phyloP scores from a whole-genome alignment of 257 asterid species.

The Rubia yunnanensis region DNA sequence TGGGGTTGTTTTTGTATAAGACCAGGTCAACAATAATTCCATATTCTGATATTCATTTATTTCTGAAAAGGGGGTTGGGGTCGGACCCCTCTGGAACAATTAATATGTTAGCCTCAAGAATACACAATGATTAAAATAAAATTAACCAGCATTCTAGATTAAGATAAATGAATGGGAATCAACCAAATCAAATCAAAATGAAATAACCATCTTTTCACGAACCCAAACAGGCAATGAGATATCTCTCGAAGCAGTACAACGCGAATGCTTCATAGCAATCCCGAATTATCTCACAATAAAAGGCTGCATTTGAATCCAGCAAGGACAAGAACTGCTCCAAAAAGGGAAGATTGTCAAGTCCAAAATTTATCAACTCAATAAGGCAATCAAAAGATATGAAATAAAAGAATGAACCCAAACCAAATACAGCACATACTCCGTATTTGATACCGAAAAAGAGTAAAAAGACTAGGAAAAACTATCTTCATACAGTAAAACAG shows the following conservation, averaged over 20 bases:
- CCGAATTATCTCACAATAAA: conserved; percentile 75
- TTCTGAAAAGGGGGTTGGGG: neutral
- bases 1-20: neutral
- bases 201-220: conserved; percentile 21
- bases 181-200: conserved; percentile 12
- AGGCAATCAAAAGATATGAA: neutral
- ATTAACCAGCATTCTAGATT: neutral
- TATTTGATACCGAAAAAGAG: neutral
- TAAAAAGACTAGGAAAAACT: neutral
- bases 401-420: neutral
- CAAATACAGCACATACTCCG: neutral
- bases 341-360: neutral
- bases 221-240: conserved; percentile 99
- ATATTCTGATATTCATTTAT: neutral
- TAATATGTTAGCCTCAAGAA: neutral
- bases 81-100: neutral
- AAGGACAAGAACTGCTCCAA: conserved; percentile 68
- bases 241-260: conserved; percentile 94
- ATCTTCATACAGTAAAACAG: neutral
- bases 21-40: too few relatives aligned
- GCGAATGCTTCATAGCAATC: conserved; percentile 99
- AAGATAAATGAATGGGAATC: conserved; percentile 2
- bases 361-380: neutral
- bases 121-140: neutral
- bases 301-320: conserved; percentile 62